These are phyloP conservation scores for Amanita rubescens DNA, from an alignment of 768 basidiomycete genomes.

Conservation along the genomic window DNA sequence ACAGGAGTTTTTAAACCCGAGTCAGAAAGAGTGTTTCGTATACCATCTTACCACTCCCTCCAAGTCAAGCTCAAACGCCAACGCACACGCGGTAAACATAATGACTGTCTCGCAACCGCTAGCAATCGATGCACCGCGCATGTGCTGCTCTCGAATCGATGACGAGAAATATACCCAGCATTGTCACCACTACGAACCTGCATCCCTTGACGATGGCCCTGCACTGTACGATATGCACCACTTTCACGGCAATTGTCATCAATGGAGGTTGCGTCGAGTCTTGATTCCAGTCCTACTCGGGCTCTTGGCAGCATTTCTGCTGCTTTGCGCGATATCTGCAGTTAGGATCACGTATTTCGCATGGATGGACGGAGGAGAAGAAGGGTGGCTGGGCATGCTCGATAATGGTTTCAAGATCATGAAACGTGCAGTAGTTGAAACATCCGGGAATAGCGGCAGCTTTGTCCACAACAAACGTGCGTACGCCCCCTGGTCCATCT, in stretches of 20 bases:
- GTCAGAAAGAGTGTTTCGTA: too few relatives aligned
- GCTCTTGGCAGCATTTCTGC: slow-evolving; percentile 21
- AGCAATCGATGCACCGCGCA: too few relatives aligned
- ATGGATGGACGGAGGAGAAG: slow-evolving; percentile 25
- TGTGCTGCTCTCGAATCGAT: too few relatives aligned
- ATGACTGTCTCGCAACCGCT: too few relatives aligned
- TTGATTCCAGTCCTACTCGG: slow-evolving; percentile 20
- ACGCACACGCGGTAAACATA: too few relatives aligned
- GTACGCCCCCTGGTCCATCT: slow-evolving; percentile 11
- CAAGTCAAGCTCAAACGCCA: too few relatives aligned
- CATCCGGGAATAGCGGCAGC: neutral
- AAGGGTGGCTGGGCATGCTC: slow-evolving; percentile 15
- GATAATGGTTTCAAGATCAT: slow-evolving; percentile 19
- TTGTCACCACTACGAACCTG: too few relatives aligned
- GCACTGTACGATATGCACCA: slow-evolving; percentile 5
- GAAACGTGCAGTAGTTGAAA: slow-evolving; percentile 24
- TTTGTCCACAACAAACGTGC: slow-evolving; percentile 38
- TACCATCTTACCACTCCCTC: too few relatives aligned
- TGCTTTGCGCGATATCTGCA: slow-evolving; percentile 26
- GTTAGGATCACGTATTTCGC: slow-evolving; percentile 23
- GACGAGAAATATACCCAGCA: too few relatives aligned
- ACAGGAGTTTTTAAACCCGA: too few relatives aligned
- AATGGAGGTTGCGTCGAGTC: neutral
- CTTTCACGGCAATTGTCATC: neutral
- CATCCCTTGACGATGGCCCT: too few relatives aligned